Conservation (phyloP, 2,329 filamentous ascomycete species). For the Aspergillus brunneoviolaceus region DNA sequence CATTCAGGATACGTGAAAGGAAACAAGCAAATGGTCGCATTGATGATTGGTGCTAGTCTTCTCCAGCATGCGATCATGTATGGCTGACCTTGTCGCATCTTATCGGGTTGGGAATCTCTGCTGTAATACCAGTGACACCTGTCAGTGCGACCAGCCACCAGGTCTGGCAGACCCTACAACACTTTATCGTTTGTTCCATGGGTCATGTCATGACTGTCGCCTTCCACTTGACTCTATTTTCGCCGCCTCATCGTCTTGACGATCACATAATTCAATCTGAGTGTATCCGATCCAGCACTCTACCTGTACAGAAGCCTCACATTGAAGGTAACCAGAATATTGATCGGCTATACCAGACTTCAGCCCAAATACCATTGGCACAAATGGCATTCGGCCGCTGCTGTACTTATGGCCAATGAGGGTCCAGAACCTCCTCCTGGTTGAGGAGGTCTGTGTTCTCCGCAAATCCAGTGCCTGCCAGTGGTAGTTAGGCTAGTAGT, state of each 20-base stretch:
- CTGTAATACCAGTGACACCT: constrained; percentile 3
- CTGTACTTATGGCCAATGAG: neutral
- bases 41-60: neutral
- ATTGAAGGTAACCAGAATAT: neutral
- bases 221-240: neutral
- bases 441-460: constrained; percentile 6
- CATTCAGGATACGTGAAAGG: too few species aligned
- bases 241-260: neutral
- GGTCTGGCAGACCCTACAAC: neutral
- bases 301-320: neutral
- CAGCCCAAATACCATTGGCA: neutral
- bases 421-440: neutral
- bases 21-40: too few species aligned
- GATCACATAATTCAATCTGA: too few species aligned
- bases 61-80: neutral
- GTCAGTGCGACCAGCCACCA: constrained; percentile 3
- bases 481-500: too few species aligned
- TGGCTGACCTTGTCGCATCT: neutral
- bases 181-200: constrained; percentile 5
- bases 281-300: neutral
- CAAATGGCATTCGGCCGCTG: constrained; percentile 3
- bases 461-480: neutral
- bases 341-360: neutral
- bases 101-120: neutral
- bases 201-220: neutral